Evolutionary conservation across 495 filamentous ascomycete species (phyloP), one percentile per base, ranked within the genome.

Genomic region (Staphylotrichum tortipilum): DNA sequence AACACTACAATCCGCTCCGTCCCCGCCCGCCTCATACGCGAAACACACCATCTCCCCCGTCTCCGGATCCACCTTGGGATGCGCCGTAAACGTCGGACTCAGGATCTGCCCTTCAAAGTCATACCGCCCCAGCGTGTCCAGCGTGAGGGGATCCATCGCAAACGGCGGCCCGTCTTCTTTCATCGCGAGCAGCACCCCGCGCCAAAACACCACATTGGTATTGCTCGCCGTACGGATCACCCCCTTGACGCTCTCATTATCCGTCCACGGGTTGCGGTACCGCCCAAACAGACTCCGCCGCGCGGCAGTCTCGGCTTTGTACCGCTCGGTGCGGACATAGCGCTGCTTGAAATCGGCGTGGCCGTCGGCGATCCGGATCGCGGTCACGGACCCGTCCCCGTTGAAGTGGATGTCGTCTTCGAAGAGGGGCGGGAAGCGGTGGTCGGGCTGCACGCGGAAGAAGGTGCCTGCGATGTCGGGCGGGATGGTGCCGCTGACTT

Each of bases 1-100:
- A 1, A 61, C 58, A 0, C 64, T 68, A 30, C 65, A 70, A 49
- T 74, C 69, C 3, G 59, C 44, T 0, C 72, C 70, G 42, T 76
- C 62, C 1, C 69, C 68, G 7, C 71, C 72, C 0, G 70, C 70
- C 54, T 77, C 76, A 50, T 80, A 80, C 3, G 74, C 76, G 49
- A 78, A 79, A 35, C 70, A 74, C 5, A 80, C 50, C 68, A 81
- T 69, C 58, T 83, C 79, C 10, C 73, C 72, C 1, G 73, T 81
- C 12, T 62, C 64, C 1, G 78, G 79, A 49, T 81, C 78, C 41
- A 79, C 65, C 56, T 83, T 83, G 1, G 79, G 79, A 52, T 83
- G 79, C 1, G 79, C 79, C 0, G 78, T 79, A 50, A 83, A 81
- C 0, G 76, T 80, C 7, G 73, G 65, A 11, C 62, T 65, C 0